phyloP scores from a whole-genome alignment of 2,329 filamentous ascomycete genomes.

The Colletotrichum euphorbiae region DNA sequence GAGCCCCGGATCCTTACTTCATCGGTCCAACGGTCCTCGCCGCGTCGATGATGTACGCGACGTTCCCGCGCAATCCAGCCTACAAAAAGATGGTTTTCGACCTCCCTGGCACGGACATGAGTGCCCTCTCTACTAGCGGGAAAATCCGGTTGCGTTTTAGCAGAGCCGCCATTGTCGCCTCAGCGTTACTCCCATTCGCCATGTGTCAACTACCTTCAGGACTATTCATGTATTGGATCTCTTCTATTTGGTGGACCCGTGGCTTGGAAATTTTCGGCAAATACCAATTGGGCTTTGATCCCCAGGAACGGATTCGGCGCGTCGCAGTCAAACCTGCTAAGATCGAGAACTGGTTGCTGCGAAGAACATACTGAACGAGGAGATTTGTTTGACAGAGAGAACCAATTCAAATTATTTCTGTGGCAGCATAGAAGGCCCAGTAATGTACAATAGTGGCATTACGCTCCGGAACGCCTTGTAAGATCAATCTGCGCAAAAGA shows the following conservation, averaged over 20 bases:
- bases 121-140: neutral
- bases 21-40: conserved; percentile 53
- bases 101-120: neutral
- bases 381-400: neutral
- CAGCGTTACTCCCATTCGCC: conserved; percentile 47
- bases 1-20: conserved; percentile 62
- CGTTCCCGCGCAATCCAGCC: conserved; percentile 4
- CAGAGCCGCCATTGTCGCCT: conserved; percentile 14
- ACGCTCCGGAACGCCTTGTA: conserved; percentile 33
- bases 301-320: neutral
- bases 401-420: conserved; percentile 7
- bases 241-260: conserved; percentile 40
- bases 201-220: conserved; percentile 53
- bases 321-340: neutral
- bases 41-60: conserved; percentile 2
- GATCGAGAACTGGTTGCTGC: neutral
- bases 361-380: neutral
- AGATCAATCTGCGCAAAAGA: conserved; percentile 21
- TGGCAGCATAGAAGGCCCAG: conserved; percentile 11
- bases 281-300: neutral
- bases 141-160: conserved; percentile 25
- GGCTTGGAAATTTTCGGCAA: too few relatives aligned
- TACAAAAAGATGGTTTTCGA: conserved; percentile 20
- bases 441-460: conserved; percentile 37
- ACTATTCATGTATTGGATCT: conserved; percentile 55